Base-by-base conservation (phyloP, 257 asterid species). In the Striga asiatica region DNA sequence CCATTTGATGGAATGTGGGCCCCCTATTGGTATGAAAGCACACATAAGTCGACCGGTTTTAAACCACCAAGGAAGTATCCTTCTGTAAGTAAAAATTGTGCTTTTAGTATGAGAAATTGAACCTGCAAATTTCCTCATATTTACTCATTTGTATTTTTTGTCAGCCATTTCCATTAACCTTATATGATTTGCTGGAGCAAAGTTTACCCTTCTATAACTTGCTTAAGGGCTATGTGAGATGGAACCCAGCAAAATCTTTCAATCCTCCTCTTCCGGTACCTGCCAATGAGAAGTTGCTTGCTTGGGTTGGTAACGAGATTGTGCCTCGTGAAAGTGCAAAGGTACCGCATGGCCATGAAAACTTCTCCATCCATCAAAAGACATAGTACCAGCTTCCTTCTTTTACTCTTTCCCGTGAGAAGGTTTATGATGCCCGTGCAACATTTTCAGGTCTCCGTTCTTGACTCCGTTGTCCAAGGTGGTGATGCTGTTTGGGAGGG, bases 401-500 rank as follows among this genome's bases (percentile, higher is more conserved):
- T 27, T 51, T 25, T 52, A 23, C 50, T 21, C 5, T 54, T 64
- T 47, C 35, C 13, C 50, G 25, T 42, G 47, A 29, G 24, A 37
- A 51, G 58, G 42, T 66, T 54, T 13, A 24, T 24, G 43, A 60
- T 43, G 24, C 55, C 42, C 59, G 17, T 60, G 29, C 28, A 16
- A 56, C 38, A 13, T 65, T 69, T 69, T 34, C 75, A 83, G 94
- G 82, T 83, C 54, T 78, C 89, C 47, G 86, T 83, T 32, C 78
- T 83, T 61, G 94, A 83, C 71, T 83, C 94, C 8, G 71, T 83
- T 74, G 86, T 83, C 66, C 94, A 83, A 80, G 94, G 94, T 27
- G 89, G 94, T 42, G 94, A 83, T 72, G 85, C 79, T 66, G 94
- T 74, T 65, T 83, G 94, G 94, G 94, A 83, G 61, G 94, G 94